Evolutionary conservation across 2,329 filamentous ascomycete species (phyloP), one percentile per base, ranked within the genome.

Genomic region (Pseudogymnoascus sp.): DNA sequence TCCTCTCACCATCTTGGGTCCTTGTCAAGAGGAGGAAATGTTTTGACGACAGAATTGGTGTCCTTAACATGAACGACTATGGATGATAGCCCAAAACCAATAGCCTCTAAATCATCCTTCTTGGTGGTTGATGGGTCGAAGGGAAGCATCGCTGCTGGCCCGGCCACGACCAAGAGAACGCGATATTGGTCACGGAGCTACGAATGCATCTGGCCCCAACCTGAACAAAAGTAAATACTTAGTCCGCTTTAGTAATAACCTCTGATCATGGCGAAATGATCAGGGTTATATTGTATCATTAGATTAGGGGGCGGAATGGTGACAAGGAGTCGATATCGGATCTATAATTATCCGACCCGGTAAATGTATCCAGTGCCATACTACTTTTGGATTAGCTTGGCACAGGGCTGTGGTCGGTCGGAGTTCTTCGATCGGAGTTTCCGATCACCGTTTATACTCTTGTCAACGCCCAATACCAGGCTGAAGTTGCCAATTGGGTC

Each of bases 381-480:
- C 25, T 49, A 49, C 21, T 49, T 49, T 56, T 14, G 9, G 25
- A 56, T 31, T 34, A 31, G 28, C 12, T 7, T 9, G 2, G 7
- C 7, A 0, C 28, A 31, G 28, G 28, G 16, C 16, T 16, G 3
- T 9, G 1, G 11, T 56, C 49, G 49, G 28, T 56, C 49, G 49
- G 49, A 56, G 49, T 56, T 56, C 9, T 2, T 11, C 25, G 16
- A 56, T 56, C 49, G 49, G 49, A 56, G 25, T 56, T 56, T 56
- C 49, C 49, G 49, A 56, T 56, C 28, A 7, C 3, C 8, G 25
- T 34, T 56, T 56, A 56, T 34, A 56, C 49, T 34, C 25, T 16
- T 18, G 25, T 7, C 5, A 16, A 34, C 49, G 21, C 34, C 49
- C 28, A 18, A 7, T 31, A 34, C 25, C 9, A 34, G 9, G 49